Evolutionary conservation across 345 rosid species (phyloP), one percentile per base, ranked within the genome.

Genomic region (Syzygium jambos): DNA sequence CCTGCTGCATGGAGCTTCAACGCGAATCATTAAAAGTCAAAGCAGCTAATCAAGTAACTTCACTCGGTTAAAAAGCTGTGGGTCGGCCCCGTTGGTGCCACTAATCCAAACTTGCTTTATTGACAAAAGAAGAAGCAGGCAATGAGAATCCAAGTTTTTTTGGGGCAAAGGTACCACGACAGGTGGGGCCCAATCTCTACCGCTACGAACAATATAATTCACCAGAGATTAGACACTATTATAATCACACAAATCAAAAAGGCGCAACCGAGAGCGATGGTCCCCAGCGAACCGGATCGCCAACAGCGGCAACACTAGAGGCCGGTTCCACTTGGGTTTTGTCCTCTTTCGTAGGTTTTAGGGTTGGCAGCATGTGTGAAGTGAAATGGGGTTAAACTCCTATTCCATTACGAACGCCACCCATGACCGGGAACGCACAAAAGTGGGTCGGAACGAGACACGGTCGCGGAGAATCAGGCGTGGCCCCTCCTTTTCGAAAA

Each of bases 391-490:
- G 41, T 11, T 61, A n/a, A 43, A 49, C 46, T 77, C 68, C 84
- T 52, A 38, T 80, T 63, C 88, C 80, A 83, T 38, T 41, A 78
- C 78, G 55, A 59, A 89, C 87, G 88, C 87, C 46, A 43, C 7
- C 46, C 46, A 43, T 43, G 46, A 43, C 46, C 46, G 46, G 46
- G 46, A 43, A 43, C 46, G 7, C 51, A 84, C 80, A 85, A 30
- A 86, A 85, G 25, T 34, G 38, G 84, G 89, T 89, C 92, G 89
- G 63, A 89, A 91, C 90, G 89, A 84, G 94, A 95, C 99, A 95
- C 84, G 68, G 93, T 86, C 91, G 89, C 95, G 95, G 92, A 88
- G 92, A 95, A 91, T 90, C 90, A 91, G 95, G 96, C 93, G 92
- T 87, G 93, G 85, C 46, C 46, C 46, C 7, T 43, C 7, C 46